Evolutionary conservation across 108 stramenopile genomes (phyloP).

Genomic region (Aurantiochytrium sp.): DNA sequence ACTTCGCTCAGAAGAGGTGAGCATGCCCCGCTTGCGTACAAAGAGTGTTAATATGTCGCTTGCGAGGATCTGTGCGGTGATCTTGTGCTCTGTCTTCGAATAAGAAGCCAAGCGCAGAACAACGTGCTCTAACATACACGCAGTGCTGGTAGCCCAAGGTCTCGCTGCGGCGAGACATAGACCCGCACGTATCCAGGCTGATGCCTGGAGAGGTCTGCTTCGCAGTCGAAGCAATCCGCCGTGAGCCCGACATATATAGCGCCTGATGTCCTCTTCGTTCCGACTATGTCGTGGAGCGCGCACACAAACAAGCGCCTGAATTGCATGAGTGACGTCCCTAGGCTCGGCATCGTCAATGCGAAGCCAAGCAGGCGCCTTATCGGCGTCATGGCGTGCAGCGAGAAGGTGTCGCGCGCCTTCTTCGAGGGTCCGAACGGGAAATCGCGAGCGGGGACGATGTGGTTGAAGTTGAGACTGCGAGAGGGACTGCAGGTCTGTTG

Average conservation of each 20-base stretch:
- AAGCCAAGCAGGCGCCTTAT: neutral
- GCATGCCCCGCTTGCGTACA: neutral
- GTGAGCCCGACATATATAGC: neutral
- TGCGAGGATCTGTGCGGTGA: neutral
- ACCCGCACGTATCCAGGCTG: neutral
- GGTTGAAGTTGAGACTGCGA: neutral
- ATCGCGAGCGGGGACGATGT: neutral
- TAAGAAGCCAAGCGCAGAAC: neutral
- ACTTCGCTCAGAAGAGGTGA: neutral
- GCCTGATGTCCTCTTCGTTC: neutral
- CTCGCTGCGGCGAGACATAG: neutral
- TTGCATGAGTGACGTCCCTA: neutral
- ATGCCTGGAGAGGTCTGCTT: neutral
- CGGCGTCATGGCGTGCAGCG: neutral
- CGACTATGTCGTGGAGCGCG: neutral
- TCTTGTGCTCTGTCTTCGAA: neutral
- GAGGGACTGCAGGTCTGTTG: neutral
- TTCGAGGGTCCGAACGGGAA: neutral
- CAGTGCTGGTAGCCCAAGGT: neutral
- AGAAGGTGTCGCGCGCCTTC: neutral
- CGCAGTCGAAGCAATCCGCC: neutral
- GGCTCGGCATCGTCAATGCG: neutral
- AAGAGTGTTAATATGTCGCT: neutral
- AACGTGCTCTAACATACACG: neutral
- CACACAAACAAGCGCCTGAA: neutral